Evolutionary conservation across 345 rosid species (phyloP), one percentile per base, ranked within the genome.

Genomic region (Raphanus sativus): DNA sequence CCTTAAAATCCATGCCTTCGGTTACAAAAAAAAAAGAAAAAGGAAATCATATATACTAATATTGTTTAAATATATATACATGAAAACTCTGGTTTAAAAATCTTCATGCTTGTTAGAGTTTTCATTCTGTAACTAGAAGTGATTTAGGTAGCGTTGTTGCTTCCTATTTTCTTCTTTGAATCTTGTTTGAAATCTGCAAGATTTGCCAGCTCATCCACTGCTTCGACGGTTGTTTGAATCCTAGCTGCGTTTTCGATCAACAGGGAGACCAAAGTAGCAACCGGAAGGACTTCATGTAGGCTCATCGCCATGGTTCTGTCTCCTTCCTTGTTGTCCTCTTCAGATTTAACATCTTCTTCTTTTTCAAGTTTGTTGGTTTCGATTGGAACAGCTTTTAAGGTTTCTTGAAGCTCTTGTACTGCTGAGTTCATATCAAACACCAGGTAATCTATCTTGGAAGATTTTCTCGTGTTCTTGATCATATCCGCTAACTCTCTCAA

Each of bases 401-500:
- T 73, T 16, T 83, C 82, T 81, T 83, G 86, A 40, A 90, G 91
- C 59, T 88, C 87, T 75, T 83, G 79, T 9, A 84, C 86, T 15
- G 91, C 89, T 24, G 70, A 83, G 45, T 76, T 85, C 96, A 90
- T 89, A 55, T 89, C 88, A 56, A 70, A 84, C 33, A 85, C 73
- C 8, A 70, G 77, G 30, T 78, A 45, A 24, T 82, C 87, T 69
- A 84, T 84, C 64, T 73, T 83, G n/a, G 90, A 78, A n/a, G 92
- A 86, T 59, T 72, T 86, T 65, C 71, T 83, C 72, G 81, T 87
- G 70, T 84, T 81, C 76, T 75, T 83, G 78, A 89, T 62, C 48
- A 79, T 77, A 38, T 29, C 67, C 2, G 86, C 80, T 60, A 89
- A 11, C 80, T 92, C 96, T 73, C 84, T 83, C 55, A 88, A 69